Evolutionary conservation across 2,329 filamentous ascomycete species (phyloP), one percentile per base, ranked within the genome.

Genomic region (Ophiosphaerella herpotricha): DNA sequence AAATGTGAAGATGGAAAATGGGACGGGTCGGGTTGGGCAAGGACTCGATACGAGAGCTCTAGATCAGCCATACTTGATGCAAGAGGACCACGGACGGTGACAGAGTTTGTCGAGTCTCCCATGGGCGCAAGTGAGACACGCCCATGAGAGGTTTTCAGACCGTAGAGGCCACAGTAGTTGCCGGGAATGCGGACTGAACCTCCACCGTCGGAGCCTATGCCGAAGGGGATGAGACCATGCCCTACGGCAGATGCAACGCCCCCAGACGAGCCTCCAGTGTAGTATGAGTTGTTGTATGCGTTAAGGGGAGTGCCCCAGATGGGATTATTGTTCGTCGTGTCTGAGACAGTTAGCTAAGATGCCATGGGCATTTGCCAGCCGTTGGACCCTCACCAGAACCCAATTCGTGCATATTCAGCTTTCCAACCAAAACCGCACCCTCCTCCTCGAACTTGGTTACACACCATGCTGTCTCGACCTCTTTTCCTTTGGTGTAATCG

Each of bases 281-380:
- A 95, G 77, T 91, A 94, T 3, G 79, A 72, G 14, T 80, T 77
- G 73, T 93, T 92, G 71, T 89, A 83, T 58, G 89, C 91, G 72
- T 95, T 94, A 14, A 83, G 79, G 0, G 90, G 88, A 0, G 89
- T 91, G 33, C 90, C 90, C 66, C 84, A 86, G 34, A 78, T 80
- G 5, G 85, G 83, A 65, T 96, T 96, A 70, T 91, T 91, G 57
- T 91, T 91, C n/a, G 83, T 91, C 0, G 88, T 90, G 64, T 94
- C 88, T 75, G 52, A 11, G 14, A n/a, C 7, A 21, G 32, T 53
- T 26, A 42, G 41, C 12, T 31, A 12, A 31, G n/a, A n/a, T 8
- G 14, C 16, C 24, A 23, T 48, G 39, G 13, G 24, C 7, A n/a
- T 9, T 38, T 33, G 38, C 14, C 21, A 29, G 26, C 40, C 13